Base-by-base conservation (phyloP, 2,329 filamentous ascomycete species). In the Epicoccum sorghinum region DNA sequence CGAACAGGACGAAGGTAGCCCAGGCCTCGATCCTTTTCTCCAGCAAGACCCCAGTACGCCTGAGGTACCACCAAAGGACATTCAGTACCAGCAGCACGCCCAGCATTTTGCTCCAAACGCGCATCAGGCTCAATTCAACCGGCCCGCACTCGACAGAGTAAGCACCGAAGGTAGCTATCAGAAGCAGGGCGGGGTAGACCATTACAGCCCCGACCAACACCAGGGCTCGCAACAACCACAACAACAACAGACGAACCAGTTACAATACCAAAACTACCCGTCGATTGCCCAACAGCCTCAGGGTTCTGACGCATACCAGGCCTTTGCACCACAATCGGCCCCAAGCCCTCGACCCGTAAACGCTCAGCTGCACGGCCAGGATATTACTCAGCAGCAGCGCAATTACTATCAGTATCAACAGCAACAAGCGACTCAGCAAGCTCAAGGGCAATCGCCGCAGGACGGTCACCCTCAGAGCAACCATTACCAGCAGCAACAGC, bases 111-210 rank as follows among this genome's bases (percentile, higher is more conserved):
- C 36, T 25, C 62, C 59, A 22, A 69, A 66, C 45, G 58, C 69
- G 30, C 68, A 68, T 29, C 69, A 70, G 58, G 67, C 69, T 37
- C 64, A 68, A 55, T 70, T 68, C 56, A 64, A 57, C 64, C 72
- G 70, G 65, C 68, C 67, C 66, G 70, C 68, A 69, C 68, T 74
- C 61, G 70, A 70, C 61, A 70, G 68, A 52, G 72, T 75, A 47
- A 71, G 70, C 69, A 74, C 72, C 38, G 70, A 74, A 62, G 69
- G 69, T 45, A 74, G 70, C 66, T 72, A 73, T 58, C 67, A 68
- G 54, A 64, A 69, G 45, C 69, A 72, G 59, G 69, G 71, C 66
- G 71, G 72, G 69, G 72, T 71, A 70, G 68, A 73, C 18, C 71
- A 70, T 54, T 74, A 74, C 66, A 74, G 72, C 67, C 67, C 73